phyloP scores from a whole-genome alignment of 306 rosid genomes.

The Biancaea sappan region DNA sequence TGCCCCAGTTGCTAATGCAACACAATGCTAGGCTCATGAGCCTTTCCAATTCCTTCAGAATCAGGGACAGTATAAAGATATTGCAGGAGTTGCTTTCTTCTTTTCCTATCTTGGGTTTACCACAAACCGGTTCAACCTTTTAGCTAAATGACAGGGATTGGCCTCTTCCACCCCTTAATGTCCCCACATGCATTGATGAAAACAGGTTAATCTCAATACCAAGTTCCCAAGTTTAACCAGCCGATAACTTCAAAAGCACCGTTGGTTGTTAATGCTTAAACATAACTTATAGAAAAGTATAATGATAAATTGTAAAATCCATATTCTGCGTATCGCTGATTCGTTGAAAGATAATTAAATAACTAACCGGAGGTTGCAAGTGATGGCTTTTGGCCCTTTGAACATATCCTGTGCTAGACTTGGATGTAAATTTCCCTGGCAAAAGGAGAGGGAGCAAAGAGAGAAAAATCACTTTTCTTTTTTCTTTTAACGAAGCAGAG shows the following conservation, averaged over 20 bases:
- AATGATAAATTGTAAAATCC: neutral
- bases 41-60: constrained; percentile 5
- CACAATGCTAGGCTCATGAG: constrained; percentile 7
- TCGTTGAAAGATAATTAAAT: neutral
- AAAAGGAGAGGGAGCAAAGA: constrained; percentile 18
- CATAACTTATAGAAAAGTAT: neutral
- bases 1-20: neutral
- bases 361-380: constrained; percentile 43
- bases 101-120: neutral
- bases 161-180: neutral
- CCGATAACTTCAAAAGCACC: neutral
- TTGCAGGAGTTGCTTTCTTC: neutral
- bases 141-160: neutral
- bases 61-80: neutral
- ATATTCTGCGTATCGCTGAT: neutral
- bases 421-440: constrained; percentile 36
- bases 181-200: neutral
- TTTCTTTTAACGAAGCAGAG: no score
- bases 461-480: no score
- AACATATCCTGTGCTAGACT: constrained; percentile 21
- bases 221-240: neutral
- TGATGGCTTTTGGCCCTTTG: constrained; percentile 1
- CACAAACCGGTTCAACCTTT: neutral
- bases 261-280: neutral
- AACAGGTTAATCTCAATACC: neutral